phyloP scores from a whole-genome alignment of 768 basidiomycete genomes.

The Tricholoma matsutake region DNA sequence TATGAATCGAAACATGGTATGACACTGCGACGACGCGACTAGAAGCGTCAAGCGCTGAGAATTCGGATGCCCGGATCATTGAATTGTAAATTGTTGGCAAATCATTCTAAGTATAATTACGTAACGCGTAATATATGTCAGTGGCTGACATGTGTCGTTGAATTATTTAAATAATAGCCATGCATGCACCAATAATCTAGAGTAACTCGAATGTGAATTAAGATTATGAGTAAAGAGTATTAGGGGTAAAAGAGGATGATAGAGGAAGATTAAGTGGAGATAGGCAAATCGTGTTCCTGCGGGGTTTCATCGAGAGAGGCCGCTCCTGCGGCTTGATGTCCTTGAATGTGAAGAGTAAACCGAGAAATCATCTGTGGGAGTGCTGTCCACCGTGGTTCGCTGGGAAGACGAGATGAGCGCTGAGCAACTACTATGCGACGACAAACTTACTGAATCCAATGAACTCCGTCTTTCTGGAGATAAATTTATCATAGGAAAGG shows the following conservation, averaged over 20 bases:
- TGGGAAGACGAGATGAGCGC: background rate
- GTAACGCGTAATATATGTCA: too few relatives aligned
- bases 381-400: background rate
- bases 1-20: background rate
- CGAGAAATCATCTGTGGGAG: background rate
- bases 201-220: background rate
- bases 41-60: background rate
- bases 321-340: background rate
- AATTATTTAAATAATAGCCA: too few relatives aligned
- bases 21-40: background rate
- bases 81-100: too few relatives aligned
- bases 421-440: background rate
- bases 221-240: background rate
- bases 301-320: background rate
- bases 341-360: background rate
- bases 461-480: conserved; percentile 1
- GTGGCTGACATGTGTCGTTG: too few relatives aligned
- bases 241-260: background rate
- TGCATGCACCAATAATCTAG: background rate
- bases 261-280: background rate
- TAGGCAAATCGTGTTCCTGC: background rate
- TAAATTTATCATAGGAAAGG: conserved; percentile 26
- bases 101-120: too few relatives aligned
- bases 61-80: background rate
- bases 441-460: conserved; percentile 4